Evolutionary conservation across 352 stramenopile genomes (phyloP).

Genomic region (Phytophthora melonis): DNA sequence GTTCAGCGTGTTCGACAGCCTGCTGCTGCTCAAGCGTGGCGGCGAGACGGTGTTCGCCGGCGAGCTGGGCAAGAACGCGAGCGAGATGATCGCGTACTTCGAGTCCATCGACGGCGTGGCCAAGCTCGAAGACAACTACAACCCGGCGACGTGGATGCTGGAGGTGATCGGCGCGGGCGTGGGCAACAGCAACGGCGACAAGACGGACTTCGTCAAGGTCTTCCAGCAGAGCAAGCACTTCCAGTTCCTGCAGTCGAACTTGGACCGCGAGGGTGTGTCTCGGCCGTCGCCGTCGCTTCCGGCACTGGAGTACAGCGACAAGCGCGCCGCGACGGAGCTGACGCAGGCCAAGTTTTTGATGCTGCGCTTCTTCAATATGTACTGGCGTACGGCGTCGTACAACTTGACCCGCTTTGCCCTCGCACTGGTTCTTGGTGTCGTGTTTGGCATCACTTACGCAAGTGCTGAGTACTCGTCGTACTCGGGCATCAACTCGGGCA

Average conservation of each 20-base stretch:
- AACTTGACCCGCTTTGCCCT: conserved; percentile 61
- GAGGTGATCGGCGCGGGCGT: conserved; percentile 61
- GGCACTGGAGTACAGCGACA: conserved; percentile 44
- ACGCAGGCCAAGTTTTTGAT: conserved; percentile 51
- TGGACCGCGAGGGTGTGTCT: conserved; percentile 43
- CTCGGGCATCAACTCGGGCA: conserved; percentile 44
- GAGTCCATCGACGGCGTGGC: conserved; percentile 35
- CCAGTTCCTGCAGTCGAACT: conserved; percentile 34
- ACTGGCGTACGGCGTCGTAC: conserved; percentile 68
- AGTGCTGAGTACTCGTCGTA: conserved; percentile 51
- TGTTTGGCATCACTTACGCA: conserved; percentile 78
- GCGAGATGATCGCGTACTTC: conserved; percentile 30
- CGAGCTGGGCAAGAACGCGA: conserved; percentile 45
- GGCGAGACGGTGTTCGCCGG: conserved; percentile 36
- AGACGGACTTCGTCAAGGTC: conserved; percentile 44
- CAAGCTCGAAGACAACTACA: conserved; percentile 72
- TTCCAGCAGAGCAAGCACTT: conserved; percentile 46
- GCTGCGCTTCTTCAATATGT: conserved; percentile 65
- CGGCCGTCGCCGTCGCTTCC: conserved; percentile 37
- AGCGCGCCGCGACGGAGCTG: conserved; percentile 35
- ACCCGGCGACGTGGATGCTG: conserved; percentile 65
- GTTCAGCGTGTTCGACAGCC: conserved; percentile 6
- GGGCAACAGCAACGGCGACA: conserved; percentile 31
- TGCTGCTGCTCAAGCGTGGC: conserved; percentile 7
- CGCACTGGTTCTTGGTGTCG: conserved; percentile 63